These are phyloP conservation scores for Rhinocladiella mackenziei DNA, from an alignment of 2,329 filamentous ascomycete species.

Conservation along the genomic window DNA sequence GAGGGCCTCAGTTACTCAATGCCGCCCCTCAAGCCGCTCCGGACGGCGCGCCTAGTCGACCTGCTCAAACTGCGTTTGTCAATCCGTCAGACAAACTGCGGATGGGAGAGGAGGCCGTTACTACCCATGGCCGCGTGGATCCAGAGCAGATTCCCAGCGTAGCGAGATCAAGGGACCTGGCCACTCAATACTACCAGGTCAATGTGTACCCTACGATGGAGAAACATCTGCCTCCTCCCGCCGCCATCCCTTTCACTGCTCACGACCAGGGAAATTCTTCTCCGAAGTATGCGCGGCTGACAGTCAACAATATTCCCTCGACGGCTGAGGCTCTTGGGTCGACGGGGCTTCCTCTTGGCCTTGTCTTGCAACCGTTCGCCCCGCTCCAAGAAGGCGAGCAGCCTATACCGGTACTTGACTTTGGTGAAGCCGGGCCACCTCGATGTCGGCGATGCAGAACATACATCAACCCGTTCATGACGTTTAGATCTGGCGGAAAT, in stretches of 20 bases:
- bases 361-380: slow-evolving; percentile 84
- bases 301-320: slow-evolving; percentile 87
- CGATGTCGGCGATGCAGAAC: slow-evolving; percentile 88
- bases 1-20: slow-evolving; percentile 19
- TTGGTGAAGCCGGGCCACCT: slow-evolving; percentile 84
- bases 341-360: slow-evolving; percentile 79
- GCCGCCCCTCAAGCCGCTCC: slow-evolving; percentile 42
- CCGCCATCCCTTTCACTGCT: slow-evolving; percentile 83
- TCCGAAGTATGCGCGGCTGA: slow-evolving; percentile 86
- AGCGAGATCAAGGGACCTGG: slow-evolving; percentile 74
- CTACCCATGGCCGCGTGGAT: slow-evolving; percentile 72
- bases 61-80: slow-evolving; percentile 10
- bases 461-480: slow-evolving; percentile 99
- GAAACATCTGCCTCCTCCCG: slow-evolving; percentile 83
- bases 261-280: slow-evolving; percentile 95
- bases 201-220: slow-evolving; percentile 96
- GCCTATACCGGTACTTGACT: slow-evolving; percentile 87
- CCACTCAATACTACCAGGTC: slow-evolving; percentile 77
- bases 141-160: slow-evolving; percentile 91
- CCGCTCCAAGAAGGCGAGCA: slow-evolving; percentile 77
- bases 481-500: slow-evolving; percentile 87
- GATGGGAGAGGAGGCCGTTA: slow-evolving; percentile 53
- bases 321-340: slow-evolving; percentile 72
- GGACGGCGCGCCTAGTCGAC: slow-evolving; percentile 31
- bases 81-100: slow-evolving; percentile 29